These are phyloP conservation scores for Colletotrichum lupini DNA, from an alignment of 2,329 filamentous ascomycete species.

Conservation along the genomic window DNA sequence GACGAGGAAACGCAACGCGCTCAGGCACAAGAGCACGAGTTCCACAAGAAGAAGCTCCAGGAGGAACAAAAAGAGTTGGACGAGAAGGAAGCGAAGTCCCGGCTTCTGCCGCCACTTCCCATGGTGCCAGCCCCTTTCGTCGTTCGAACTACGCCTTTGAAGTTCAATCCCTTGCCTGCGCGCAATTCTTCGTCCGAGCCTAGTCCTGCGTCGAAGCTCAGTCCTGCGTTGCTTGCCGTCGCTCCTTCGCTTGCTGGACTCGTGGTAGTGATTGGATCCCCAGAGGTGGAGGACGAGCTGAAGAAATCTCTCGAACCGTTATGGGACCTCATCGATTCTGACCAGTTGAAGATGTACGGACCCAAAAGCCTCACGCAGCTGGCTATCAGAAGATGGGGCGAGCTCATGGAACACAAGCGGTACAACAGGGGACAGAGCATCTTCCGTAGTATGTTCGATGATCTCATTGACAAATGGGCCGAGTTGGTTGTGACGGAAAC, in stretches of 20 bases:
- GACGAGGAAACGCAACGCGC: not conserved
- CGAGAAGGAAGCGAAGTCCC: no score
- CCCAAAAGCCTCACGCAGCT: not conserved
- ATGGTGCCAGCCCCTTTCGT: not conserved
- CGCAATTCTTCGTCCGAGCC: no score
- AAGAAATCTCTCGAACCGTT: not conserved
- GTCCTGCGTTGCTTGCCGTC: no score
- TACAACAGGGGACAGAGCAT: not conserved
- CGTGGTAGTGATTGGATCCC: not conserved
- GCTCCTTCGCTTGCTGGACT: not conserved
- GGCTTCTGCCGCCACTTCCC: not conserved
- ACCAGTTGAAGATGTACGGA: not conserved
- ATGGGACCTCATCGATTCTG: not conserved
- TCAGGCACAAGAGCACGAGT: not conserved
- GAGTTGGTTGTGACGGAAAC: not conserved
- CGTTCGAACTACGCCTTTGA: not conserved
- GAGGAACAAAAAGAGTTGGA: not conserved
- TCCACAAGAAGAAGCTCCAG: not conserved
- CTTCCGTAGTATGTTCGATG: not conserved
- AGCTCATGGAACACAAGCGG: not conserved
- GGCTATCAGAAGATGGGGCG: not conserved
- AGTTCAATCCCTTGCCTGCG: no score
- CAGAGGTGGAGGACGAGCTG: not conserved
- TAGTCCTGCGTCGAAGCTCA: no score
- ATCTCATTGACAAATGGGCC: not conserved